Evolutionary conservation across 2,329 filamentous ascomycete genomes (phyloP), one percentile per base, ranked within the genome.

Genomic region (Xylaria multiplex): DNA sequence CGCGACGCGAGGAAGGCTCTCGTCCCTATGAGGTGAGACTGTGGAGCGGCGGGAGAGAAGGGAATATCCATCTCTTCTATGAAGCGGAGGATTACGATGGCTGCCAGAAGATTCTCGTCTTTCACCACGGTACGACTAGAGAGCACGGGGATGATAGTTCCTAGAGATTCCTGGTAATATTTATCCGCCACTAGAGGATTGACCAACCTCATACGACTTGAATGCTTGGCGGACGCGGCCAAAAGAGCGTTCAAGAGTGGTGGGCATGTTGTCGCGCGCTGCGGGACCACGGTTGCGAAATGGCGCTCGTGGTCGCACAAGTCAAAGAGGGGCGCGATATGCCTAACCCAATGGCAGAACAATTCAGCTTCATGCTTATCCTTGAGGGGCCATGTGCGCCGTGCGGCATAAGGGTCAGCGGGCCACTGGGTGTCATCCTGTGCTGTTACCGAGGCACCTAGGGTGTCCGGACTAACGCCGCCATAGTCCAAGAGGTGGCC

Each of bases 271-370:
- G 46, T 59, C 22, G 57, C 57, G 22, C 22, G 57, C 13, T 59
- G 46, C n/a, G 57, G 45, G 37, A 59, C 46, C 22, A 59, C 57
- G 46, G 57, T 59, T 22, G 57, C 57, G 22, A 59, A 59, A 32
- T 59, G 57, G 4, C 57, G 57, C n/a, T 59, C 57, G 19, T 59
- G 57, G 30, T 59, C 57, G 32, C 57, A 59, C 16, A 59, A 22
- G 57, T 59, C 57, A 43, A 59, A 59, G n/a, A 59, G 46, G 14
- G 57, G 45, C 22, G 46, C 57, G 35, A 59, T 35, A 59, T 52
- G 19, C 46, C 46, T 59, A 32, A 59, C 46, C 32, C 32, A 59
- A 52, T 59, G 46, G 22, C 30, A 52, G 35, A 59, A 59, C 22
- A 59, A 16, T 3, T 59, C 32, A 3, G 57, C 57, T 52, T 59